Evolutionary conservation across 2,329 filamentous ascomycete genomes (phyloP).

Genomic region (Albophoma yamanashiensis): DNA sequence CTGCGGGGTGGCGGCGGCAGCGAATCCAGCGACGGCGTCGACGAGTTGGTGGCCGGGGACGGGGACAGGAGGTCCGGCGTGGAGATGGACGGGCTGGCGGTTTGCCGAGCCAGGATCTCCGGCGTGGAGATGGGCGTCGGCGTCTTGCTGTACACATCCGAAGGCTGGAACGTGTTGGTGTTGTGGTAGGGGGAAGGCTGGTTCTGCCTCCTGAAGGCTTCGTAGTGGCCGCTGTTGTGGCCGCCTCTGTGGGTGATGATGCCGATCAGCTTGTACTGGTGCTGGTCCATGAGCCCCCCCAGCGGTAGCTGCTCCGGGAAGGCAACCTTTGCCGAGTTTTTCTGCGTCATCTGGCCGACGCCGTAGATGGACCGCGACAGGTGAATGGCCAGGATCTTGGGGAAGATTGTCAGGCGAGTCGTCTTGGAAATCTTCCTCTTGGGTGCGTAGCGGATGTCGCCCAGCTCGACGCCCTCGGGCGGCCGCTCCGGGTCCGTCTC

Average conservation of each 20-base stretch:
- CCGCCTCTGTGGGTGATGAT: constrained; percentile 92
- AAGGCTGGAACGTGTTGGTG: constrained; percentile 64
- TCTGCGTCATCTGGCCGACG: constrained; percentile 62
- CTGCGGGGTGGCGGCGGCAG: constrained; percentile 17
- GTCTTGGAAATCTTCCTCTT: constrained; percentile 79
- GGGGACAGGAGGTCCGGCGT: constrained; percentile 35
- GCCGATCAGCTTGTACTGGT: constrained; percentile 73
- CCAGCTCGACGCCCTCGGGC: constrained; percentile 62
- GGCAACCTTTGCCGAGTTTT: constrained; percentile 88
- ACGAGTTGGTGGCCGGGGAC: constrained; percentile 20
- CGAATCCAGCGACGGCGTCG: constrained; percentile 27
- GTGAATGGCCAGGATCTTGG: constrained; percentile 84
- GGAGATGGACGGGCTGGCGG: constrained; percentile 32
- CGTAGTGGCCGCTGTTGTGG: constrained; percentile 94
- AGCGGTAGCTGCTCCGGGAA: constrained; percentile 83
- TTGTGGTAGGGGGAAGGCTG: constrained; percentile 73
- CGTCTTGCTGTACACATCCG: constrained; percentile 60
- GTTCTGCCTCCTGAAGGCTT: constrained; percentile 85
- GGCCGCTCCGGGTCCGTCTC: constrained; percentile 71
- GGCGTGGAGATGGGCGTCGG: constrained; percentile 43
- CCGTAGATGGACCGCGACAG: constrained; percentile 91
- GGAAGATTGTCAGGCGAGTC: constrained; percentile 77
- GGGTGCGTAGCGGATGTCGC: constrained; percentile 63
- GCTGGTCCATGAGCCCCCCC: constrained; percentile 67
- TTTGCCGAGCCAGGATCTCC: constrained; percentile 24